Evolutionary conservation across 306 rosid genomes (phyloP).

Genomic region (Alnus rubra): DNA sequence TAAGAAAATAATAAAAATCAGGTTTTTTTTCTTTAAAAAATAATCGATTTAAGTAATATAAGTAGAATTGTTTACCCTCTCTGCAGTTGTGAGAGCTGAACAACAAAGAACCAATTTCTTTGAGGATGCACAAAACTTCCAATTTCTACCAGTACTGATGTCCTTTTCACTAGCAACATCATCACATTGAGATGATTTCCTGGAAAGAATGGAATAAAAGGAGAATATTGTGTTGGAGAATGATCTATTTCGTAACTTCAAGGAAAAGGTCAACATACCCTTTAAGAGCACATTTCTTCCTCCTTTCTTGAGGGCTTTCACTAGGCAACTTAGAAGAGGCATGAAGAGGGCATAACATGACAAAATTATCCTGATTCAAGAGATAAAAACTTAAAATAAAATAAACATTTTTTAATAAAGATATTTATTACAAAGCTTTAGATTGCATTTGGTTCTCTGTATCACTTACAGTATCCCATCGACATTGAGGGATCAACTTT

Average conservation of each 20-base stretch:
- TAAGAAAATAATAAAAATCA: conserved; percentile 7
- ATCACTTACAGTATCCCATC: conserved; percentile 80
- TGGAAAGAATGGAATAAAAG: conserved; percentile 25
- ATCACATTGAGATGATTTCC: conserved; percentile 28
- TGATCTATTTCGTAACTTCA: not conserved
- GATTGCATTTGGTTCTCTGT: conserved; percentile 1
- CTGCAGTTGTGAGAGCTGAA: conserved; percentile 74
- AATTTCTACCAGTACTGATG: conserved; percentile 17
- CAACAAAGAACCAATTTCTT: conserved; percentile 82
- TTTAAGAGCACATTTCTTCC: conserved; percentile 35
- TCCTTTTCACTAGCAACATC: conserved; percentile 34
- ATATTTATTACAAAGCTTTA: conserved; percentile 5
- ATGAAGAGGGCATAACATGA: conserved; percentile 90
- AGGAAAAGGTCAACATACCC: conserved; percentile 28
- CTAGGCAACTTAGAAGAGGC: conserved; percentile 57
- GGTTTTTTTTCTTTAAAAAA: not conserved
- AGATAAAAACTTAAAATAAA: conserved; percentile 16
- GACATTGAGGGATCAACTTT: conserved; percentile 73
- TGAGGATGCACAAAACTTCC: conserved; percentile 40
- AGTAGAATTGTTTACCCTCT: conserved; percentile 58
- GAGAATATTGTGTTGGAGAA: conserved; percentile 5
- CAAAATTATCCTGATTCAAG: conserved; percentile 69
- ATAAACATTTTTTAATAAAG: not conserved
- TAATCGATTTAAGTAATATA: conserved; percentile 4
- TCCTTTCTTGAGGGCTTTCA: conserved; percentile 51